Base-by-base conservation (phyloP, 768 basidiomycete species). In the Termitomyces sp. region DNA sequence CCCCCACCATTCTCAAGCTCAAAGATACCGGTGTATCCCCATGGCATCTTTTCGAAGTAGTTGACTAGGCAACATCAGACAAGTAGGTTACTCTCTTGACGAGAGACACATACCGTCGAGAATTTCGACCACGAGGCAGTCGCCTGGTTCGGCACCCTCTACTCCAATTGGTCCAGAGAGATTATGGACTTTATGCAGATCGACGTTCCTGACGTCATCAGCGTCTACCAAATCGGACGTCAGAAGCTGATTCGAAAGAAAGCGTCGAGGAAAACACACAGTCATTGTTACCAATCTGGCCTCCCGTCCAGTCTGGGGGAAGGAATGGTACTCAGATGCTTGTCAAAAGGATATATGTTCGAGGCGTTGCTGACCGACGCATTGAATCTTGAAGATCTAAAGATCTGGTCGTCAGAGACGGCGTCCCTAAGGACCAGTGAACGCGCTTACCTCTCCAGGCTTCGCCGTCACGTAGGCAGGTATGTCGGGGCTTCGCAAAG, bases 21-120 rank as follows among this genome's bases (percentile, higher is more conserved):
- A 64, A 89, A 89, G 58, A 90, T 87, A 17, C 87, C 87, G 1
- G 87, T 89, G 65, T 89, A 90, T 0, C 89, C 89, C 89, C 88
- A 92, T 0, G 87, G 87, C 87, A 87, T 86, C 65, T 87, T 80
- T 40, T 86, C 85, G 58, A 87, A 87, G 9, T 85, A 82, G 35
- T 72, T 75, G 51, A 87, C 87, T 87, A 47, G 23, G 37, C 29
- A 6, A 54, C n/a, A 29, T 42, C 9, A 11, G 16, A n/a, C 21
- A 0, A 34, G 7, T 0, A 25, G 6, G 35, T 2, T 29, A 23
- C 7, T 14, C 19, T 7, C 31, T 29, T 4, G 25, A 11, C 5
- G 5, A 19, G 11, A 38, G 17, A 29, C 23, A 34, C 72, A 42
- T 62, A 86, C 86, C 82, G 64, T 90, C 87, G n/a, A 92, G 70